Base-by-base conservation (phyloP, 2,329 filamentous ascomycete species). In the Macrophomina tecta region DNA sequence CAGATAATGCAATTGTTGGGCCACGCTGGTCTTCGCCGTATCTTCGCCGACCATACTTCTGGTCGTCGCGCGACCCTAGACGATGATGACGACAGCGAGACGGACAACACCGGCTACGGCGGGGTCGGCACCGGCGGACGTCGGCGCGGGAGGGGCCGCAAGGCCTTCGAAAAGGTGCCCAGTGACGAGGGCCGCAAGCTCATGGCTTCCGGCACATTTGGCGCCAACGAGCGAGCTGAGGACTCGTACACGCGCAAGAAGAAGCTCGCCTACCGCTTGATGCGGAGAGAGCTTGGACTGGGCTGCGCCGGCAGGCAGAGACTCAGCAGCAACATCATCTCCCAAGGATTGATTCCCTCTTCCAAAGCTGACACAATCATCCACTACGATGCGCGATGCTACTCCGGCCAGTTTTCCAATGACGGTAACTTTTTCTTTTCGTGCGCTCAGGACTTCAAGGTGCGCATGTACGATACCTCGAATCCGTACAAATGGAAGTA, bases 401-500 rank as follows among this genome's bases (percentile, higher is more conserved):
- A 98, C 75, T 97, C 93, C 3, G 95, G 95, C 1, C 94, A 98
- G 76, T 99, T 98, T 77, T 97, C 93, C 0, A 92, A 96, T 70
- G 95, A 99, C 73, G 95, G 95, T 32, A 97, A 97, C 78, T 98
- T 98, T 82, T 98, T 97, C 82, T 98, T 94, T 76, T 90, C 91
- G 5, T 95, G 91, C 74, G 91, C 91, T 9, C 93, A 97, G 78
- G 94, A 98, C 78, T 97, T 97, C 81, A 91, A 89, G 72, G 93
- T 99, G 9, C 90, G 94, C 64, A 94, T 99, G 92, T 99, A 98
- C 79, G 94, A 98, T 77, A 98, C 95, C 0, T 94, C 92, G 1
- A 97, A 97, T 72, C 93, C 94, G 0, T 97, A 95, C 78, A 87
- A 93, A 70, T 99, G 95, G 95, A 91, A 90, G 76, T 94, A 97